Percentiles rank a stretch among this genome's conserved stretches.
Conservation (phyloP, 208 protist species). For the Trypanosoma scelopori region DNA sequence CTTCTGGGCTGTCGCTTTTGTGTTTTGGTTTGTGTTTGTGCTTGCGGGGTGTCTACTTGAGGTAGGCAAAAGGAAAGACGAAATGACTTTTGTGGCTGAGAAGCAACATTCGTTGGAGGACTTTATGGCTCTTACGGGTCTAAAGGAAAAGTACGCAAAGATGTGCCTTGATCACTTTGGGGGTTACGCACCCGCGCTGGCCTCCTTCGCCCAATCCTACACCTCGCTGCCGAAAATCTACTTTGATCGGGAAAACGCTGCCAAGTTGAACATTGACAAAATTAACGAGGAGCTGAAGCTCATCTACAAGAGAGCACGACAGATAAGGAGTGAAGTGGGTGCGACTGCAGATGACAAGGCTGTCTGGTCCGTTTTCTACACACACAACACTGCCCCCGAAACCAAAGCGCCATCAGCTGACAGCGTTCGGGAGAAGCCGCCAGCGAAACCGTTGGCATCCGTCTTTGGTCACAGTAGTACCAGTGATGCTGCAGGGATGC, state of each 20-base stretch:
- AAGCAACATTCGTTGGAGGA: slow-evolving; percentile 36
- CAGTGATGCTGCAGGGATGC: slow-evolving; percentile 5
- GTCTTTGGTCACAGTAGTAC: neutral
- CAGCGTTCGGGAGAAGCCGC: neutral
- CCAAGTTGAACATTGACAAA: slow-evolving; percentile 34
- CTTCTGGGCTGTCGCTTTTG: slow-evolving; percentile 11
- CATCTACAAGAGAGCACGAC: slow-evolving; percentile 63
- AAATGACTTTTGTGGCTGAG: slow-evolving; percentile 11
- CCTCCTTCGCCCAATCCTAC: slow-evolving; percentile 79
- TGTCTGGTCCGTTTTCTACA: slow-evolving; percentile 58
- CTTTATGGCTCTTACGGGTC: slow-evolving; percentile 61
- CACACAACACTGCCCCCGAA: neutral
- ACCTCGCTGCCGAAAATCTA: slow-evolving; percentile 43
- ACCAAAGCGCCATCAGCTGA: neutral
- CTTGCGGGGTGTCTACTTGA: neutral
- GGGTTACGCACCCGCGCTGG: slow-evolving; percentile 62
- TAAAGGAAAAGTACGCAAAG: slow-evolving; percentile 50
- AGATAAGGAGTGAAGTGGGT: slow-evolving; percentile 43
- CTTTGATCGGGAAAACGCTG: slow-evolving; percentile 46
- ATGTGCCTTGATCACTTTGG: slow-evolving; percentile 62
- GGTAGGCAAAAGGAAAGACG: neutral
- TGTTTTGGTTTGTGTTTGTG: slow-evolving; percentile 22
- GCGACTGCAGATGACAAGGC: slow-evolving; percentile 43
- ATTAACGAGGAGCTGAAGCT: slow-evolving; percentile 71
- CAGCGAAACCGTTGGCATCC: neutral